phyloP scores from a whole-genome alignment of 352 stramenopile species.

The Globisporangium barbulae region DNA sequence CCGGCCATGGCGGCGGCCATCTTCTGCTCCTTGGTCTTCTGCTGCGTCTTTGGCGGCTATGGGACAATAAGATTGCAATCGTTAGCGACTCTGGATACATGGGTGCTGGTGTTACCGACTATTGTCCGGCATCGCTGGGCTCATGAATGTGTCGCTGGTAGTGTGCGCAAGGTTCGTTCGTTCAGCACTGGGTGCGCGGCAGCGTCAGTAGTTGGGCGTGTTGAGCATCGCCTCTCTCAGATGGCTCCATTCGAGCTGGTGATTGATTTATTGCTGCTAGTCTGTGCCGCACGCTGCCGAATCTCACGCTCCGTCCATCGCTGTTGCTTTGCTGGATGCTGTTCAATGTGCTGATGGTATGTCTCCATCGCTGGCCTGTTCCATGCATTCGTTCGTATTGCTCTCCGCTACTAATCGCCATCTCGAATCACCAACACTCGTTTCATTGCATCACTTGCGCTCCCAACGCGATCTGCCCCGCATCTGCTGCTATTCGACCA shows the following conservation, averaged over 20 bases:
- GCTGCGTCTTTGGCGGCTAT: slow-evolving; percentile 98
- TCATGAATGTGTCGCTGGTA: background rate
- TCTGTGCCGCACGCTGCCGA: no score
- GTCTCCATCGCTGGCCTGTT: no score
- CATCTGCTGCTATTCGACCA: background rate
- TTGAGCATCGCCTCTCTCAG: background rate
- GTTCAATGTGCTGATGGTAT: no score
- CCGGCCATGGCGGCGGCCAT: slow-evolving; percentile 98
- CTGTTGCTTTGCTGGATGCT: no score
- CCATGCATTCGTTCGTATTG: background rate
- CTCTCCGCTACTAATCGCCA: background rate
- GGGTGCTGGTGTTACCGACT: background rate
- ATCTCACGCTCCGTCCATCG: no score
- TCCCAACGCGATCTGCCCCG: background rate
- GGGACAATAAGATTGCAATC: background rate
- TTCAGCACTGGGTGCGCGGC: background rate
- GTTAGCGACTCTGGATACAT: background rate
- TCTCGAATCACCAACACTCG: background rate
- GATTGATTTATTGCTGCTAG: no score
- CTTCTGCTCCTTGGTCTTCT: slow-evolving; percentile 99
- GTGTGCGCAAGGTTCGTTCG: background rate
- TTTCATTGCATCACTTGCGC: background rate
- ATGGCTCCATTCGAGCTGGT: background rate
- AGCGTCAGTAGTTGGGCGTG: background rate
- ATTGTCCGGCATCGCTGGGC: background rate